A percentile compares a stretch with the other conserved stretches of the same genome.
Conservation (phyloP, 495 filamentous ascomycete genomes). For the Aspergillus incahuasiensis region DNA sequence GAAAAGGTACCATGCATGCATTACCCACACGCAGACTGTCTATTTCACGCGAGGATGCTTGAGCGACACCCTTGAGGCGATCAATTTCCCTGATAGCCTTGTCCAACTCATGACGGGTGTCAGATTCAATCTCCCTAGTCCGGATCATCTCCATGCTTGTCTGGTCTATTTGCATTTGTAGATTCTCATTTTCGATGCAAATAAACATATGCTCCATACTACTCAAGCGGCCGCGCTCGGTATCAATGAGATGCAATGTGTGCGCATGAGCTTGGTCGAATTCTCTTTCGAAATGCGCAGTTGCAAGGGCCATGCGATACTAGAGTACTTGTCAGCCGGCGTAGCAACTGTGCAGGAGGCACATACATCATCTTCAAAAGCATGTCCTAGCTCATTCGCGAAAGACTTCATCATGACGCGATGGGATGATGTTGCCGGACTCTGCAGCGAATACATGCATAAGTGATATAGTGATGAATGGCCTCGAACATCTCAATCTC, state of each 20-base stretch:
- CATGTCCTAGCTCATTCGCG: constrained; percentile 12
- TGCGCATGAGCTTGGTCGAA: constrained; percentile 57
- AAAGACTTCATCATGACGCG: constrained; percentile 7
- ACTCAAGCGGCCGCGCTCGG: constrained; percentile 62
- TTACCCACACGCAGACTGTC: constrained; percentile 60
- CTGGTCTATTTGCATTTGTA: constrained; percentile 56
- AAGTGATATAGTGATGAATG: too few species aligned
- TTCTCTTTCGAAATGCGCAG: constrained; percentile 55
- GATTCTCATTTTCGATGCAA: constrained; percentile 64
- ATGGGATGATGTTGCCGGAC: not conserved
- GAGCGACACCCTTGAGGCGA: constrained; percentile 51
- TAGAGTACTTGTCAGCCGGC: constrained; percentile 14
- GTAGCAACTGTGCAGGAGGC: not conserved
- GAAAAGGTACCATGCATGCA: not conserved
- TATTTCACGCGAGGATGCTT: constrained; percentile 58
- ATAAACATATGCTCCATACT: constrained; percentile 63
- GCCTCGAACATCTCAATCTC: too few species aligned
- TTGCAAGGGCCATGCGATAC: constrained; percentile 45
- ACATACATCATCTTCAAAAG: constrained; percentile 23
- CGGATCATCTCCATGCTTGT: constrained; percentile 46
- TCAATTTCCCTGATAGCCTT: constrained; percentile 51
- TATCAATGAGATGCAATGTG: constrained; percentile 56
- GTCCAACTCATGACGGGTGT: constrained; percentile 54
- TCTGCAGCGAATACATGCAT: not conserved
- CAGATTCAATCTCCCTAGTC: constrained; percentile 46